Conservation (phyloP, 352 stramenopile species). For the Globisporangium nodosum region DNA sequence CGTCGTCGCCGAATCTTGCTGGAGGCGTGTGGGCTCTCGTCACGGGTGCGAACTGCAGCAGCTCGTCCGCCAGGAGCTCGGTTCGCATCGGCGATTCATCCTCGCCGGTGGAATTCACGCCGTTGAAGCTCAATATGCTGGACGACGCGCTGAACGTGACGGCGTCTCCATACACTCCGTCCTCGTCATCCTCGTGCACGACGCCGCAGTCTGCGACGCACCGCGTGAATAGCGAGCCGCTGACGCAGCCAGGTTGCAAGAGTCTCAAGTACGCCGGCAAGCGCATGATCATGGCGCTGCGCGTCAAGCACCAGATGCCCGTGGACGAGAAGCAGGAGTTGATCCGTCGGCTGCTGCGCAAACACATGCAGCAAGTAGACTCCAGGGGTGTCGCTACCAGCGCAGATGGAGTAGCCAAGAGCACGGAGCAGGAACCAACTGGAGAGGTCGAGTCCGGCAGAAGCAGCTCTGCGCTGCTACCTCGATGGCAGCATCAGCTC, state of each 20-base stretch:
- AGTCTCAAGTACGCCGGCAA: conserved; percentile 54
- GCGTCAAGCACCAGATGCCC: conserved; percentile 41
- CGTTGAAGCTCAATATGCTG: conserved; percentile 9
- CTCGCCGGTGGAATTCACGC: conserved; percentile 2
- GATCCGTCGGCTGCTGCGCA: conserved; percentile 47
- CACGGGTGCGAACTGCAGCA: neutral
- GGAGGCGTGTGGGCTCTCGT: conserved; percentile 12
- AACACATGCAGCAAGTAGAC: conserved; percentile 18
- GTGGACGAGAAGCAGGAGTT: conserved; percentile 48
- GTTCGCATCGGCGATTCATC: neutral
- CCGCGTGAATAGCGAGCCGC: neutral
- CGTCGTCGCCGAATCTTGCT: conserved; percentile 2
- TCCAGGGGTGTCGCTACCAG: neutral
- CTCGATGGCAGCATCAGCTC: conserved; percentile 9
- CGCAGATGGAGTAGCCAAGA: neutral
- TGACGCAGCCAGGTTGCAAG: conserved; percentile 11
- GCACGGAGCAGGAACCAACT: neutral
- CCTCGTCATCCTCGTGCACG: neutral
- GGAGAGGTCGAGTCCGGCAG: neutral
- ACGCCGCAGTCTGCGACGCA: neutral
- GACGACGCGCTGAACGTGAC: neutral
- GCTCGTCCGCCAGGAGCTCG: neutral
- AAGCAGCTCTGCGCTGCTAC: neutral
- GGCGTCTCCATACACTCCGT: neutral
- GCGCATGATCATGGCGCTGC: conserved; percentile 62